A percentile compares a stretch with the other conserved stretches of the same genome.
Conservation (phyloP, 2,329 filamentous ascomycete genomes). For the Zasmidium angulare region DNA sequence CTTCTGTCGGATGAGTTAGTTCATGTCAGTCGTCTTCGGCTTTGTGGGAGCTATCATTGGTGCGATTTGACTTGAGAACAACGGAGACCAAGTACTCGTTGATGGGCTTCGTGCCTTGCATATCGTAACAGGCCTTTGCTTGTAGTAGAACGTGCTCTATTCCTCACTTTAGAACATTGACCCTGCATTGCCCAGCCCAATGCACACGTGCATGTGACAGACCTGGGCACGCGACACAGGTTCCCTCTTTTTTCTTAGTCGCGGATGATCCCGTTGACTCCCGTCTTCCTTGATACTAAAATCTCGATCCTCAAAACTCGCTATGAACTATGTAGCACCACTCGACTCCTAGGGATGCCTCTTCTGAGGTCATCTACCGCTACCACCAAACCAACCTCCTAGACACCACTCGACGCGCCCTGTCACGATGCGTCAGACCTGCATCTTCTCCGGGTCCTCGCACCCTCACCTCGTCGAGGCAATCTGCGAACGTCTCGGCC, state of each 20-base stretch:
- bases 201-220: background rate
- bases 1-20: background rate
- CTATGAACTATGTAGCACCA: slow-evolving; percentile 14
- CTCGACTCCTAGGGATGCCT: slow-evolving; percentile 20
- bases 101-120: background rate
- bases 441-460: slow-evolving; percentile 67
- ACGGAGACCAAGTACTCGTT: background rate
- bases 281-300: no score
- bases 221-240: no score
- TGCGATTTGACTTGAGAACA: background rate
- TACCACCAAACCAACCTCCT: slow-evolving; percentile 1
- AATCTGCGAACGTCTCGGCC: slow-evolving; percentile 66
- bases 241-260: no score
- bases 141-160: background rate
- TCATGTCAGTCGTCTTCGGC: background rate
- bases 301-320: background rate
- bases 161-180: background rate
- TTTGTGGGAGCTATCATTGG: background rate
- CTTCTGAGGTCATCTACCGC: slow-evolving; percentile 21
- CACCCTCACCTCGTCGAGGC: slow-evolving; percentile 64
- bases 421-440: slow-evolving; percentile 61
- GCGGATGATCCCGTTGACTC: no score
- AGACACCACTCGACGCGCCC: background rate
- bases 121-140: background rate
- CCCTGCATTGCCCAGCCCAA: background rate